Conservation (phyloP, 495 filamentous ascomycete genomes). For the Neurospora sp. region DNA sequence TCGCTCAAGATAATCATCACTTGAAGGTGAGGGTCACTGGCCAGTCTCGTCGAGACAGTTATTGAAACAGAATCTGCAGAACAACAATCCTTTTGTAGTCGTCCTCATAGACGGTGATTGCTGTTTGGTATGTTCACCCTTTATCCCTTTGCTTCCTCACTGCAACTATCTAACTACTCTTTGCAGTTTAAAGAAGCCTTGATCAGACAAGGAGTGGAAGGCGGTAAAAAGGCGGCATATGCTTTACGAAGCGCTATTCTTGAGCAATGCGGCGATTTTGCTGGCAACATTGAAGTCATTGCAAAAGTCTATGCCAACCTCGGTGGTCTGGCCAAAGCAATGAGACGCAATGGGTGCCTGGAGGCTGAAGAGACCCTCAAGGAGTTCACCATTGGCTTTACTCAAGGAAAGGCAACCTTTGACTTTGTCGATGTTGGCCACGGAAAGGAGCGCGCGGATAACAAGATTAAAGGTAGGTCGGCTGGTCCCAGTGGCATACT, state of each 20-base stretch:
- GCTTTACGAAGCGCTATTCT: slow-evolving; percentile 49
- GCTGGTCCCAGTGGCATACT: neutral
- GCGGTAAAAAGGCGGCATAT: slow-evolving; percentile 61
- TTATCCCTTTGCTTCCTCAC: neutral
- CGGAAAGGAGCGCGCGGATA: slow-evolving; percentile 57
- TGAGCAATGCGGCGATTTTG: slow-evolving; percentile 30
- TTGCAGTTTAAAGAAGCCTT: slow-evolving; percentile 55
- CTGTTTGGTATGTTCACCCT: slow-evolving; percentile 45
- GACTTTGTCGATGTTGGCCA: slow-evolving; percentile 68
- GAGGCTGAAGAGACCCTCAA: slow-evolving; percentile 42
- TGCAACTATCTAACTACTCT: neutral
- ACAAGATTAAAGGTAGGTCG: slow-evolving; percentile 59
- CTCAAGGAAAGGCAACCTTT: slow-evolving; percentile 56
- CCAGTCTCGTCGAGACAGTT: slow-evolving; percentile 1
- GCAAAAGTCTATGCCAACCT: slow-evolving; percentile 62
- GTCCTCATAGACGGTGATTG: slow-evolving; percentile 72
- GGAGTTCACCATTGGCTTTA: slow-evolving; percentile 69
- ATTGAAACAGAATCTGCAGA: slow-evolving; percentile 37
- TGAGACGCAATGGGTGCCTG: slow-evolving; percentile 50
- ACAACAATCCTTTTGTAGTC: slow-evolving; percentile 64
- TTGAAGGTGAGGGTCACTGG: slow-evolving; percentile 25
- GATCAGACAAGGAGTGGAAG: slow-evolving; percentile 52
- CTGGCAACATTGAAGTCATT: slow-evolving; percentile 49
- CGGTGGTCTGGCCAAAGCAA: slow-evolving; percentile 47
- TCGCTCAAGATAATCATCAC: slow-evolving; percentile 20